Evolutionary conservation across 257 asterid species (phyloP).

Genomic region (Jacaranda copaia): DNA sequence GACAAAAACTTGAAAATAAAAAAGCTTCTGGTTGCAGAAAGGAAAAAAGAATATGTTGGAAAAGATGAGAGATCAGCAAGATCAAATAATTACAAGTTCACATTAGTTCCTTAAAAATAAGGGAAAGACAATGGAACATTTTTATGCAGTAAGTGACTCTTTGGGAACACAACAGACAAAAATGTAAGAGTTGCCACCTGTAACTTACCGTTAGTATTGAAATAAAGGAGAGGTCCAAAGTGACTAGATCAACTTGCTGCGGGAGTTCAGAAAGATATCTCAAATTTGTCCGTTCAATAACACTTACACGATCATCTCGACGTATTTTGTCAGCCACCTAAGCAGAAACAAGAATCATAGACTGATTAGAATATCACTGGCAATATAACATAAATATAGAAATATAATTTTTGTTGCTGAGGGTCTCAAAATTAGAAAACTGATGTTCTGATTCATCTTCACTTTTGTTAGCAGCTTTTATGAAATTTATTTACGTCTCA

Average conservation of each 20-base stretch:
- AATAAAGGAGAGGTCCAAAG: constrained; percentile 96
- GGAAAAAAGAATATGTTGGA: no score
- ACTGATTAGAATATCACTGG: constrained; percentile 23
- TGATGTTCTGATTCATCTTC: constrained; percentile 9
- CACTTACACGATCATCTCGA: constrained; percentile 68
- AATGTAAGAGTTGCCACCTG: constrained; percentile 16
- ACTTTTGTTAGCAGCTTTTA: neutral
- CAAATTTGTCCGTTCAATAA: constrained; percentile 87
- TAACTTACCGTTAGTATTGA: constrained; percentile 82
- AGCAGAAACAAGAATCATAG: constrained; percentile 34
- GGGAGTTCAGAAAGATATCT: constrained; percentile 92
- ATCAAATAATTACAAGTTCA: neutral
- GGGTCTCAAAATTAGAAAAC: constrained; percentile 5
- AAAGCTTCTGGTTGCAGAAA: neutral
- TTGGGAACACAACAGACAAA: neutral
- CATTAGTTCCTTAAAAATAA: neutral
- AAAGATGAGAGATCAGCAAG: constrained; percentile 5
- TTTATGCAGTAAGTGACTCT: constrained; percentile 2
- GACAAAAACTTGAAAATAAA: neutral
- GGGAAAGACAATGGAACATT: neutral
- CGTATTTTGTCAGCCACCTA: constrained; percentile 98
- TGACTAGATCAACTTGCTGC: constrained; percentile 88
- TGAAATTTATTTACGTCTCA: constrained; percentile 12
- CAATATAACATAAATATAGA: neutral
- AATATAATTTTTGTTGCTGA: neutral